Base-by-base conservation (phyloP, 495 filamentous ascomycete species). In the Aspergillus cristatus region DNA sequence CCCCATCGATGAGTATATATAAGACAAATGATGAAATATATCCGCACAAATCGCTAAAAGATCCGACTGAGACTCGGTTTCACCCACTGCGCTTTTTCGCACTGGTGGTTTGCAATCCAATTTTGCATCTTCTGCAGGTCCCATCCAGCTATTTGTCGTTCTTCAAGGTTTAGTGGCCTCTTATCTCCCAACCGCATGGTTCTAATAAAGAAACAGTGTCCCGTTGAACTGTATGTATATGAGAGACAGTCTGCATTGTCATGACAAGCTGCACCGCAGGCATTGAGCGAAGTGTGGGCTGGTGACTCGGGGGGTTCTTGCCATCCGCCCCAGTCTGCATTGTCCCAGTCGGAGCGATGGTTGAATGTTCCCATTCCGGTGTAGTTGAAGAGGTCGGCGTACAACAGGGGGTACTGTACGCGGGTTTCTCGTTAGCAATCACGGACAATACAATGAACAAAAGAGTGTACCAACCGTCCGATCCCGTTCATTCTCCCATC, bases 341-440 rank as follows among this genome's bases (percentile, higher is more conserved):
- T 65, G 37, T 65, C 56, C 62, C 62, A 65, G 15, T 58, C 47
- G 3, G 47, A 11, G 6, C 41, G 45, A 20, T 51, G 40, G 1
- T 45, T 28, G 22, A 46, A 16, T 2, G 38, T 22, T 15, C 42
- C 55, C 3, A 57, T 26, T 14, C 41, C 31, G n/a, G 42, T 39
- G 18, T 54, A 59, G 1, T 60, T 42, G 32, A 51, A 32, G 16
- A 62, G 28, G n/a, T 62, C 58, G 15, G 54, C 40, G 26, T 62
- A 62, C 8, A 62, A 35, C 0, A 58, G 18, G 0, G 56, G 56
- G 7, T 39, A 30, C 48, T 52, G 28, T 34, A n/a, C n/a, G n/a
- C n/a, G n/a, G n/a, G n/a, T n/a, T n/a, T 12, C 13, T 25, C 8
- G 17, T 38, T 40, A 37, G n/a, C n/a, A n/a, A n/a, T n/a, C n/a